Conservation (phyloP, 2,329 filamentous ascomycete genomes). For the Paecilomyces dactylethromorphus region DNA sequence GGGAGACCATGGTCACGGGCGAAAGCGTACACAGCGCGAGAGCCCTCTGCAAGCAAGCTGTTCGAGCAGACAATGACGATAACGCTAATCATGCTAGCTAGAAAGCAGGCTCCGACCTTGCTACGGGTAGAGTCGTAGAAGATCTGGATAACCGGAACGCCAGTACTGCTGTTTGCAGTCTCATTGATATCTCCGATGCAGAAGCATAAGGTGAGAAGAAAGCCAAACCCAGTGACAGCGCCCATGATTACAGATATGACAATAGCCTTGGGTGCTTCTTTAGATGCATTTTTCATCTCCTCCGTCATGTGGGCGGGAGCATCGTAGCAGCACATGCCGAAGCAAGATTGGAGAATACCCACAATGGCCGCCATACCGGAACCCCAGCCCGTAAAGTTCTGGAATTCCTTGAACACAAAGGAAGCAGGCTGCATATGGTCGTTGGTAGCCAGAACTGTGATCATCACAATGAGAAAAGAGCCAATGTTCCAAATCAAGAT, state of each 20-base stretch:
- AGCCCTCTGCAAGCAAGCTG: conserved; percentile 43
- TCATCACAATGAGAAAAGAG: conserved; percentile 47
- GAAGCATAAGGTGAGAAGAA: conserved; percentile 45
- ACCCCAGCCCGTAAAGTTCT: conserved; percentile 49
- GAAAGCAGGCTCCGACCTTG: conserved; percentile 37
- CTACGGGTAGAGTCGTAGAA: conserved; percentile 45
- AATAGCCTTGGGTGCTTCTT: conserved; percentile 46
- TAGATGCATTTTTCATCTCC: conserved; percentile 47
- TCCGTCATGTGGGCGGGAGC: conserved; percentile 50
- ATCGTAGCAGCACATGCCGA: conserved; percentile 48
- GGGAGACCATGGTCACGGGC: conserved; percentile 49
- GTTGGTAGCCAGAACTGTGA: conserved; percentile 48
- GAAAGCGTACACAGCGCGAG: conserved; percentile 39
- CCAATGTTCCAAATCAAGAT: conserved; percentile 49
- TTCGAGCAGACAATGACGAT: conserved; percentile 42
- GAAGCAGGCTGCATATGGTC: conserved; percentile 47
- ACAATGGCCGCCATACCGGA: conserved; percentile 46
- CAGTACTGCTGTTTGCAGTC: conserved; percentile 41
- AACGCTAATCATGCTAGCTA: conserved; percentile 44
- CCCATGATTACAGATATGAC: conserved; percentile 40
- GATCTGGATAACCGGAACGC: conserved; percentile 49
- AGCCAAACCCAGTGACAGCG: conserved; percentile 41
- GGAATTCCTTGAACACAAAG: conserved; percentile 51
- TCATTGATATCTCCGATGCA: conserved; percentile 45
- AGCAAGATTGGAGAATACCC: conserved; percentile 48